Conservation (phyloP, 1,284 basidiomycete genomes). For the Flammula alnicola region DNA sequence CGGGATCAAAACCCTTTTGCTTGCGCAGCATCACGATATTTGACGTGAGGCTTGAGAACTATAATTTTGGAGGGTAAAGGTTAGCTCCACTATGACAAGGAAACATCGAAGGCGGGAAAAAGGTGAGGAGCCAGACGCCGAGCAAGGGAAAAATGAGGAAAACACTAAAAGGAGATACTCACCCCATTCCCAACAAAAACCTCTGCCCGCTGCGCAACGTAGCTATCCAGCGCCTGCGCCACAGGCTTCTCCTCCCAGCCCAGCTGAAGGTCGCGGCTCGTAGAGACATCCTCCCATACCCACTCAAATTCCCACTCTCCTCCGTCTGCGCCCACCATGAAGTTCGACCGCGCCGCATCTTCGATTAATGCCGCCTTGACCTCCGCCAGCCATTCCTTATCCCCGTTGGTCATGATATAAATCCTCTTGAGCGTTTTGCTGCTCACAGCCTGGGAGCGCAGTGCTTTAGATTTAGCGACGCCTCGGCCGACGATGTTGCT, state of each 20-base stretch:
- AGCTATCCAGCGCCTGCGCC: constrained; percentile 56
- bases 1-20: constrained; percentile 30
- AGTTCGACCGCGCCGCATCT: constrained; percentile 39
- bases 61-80: not conserved
- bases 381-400: constrained; percentile 47
- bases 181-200: constrained; percentile 63
- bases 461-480: no score
- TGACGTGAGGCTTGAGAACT: constrained; percentile 64
- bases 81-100: constrained; percentile 12
- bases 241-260: constrained; percentile 51
- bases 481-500: no score
- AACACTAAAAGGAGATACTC: constrained; percentile 29
- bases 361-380: constrained; percentile 45
- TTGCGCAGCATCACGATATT: constrained; percentile 59
- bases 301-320: constrained; percentile 19
- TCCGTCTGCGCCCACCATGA: not conserved
- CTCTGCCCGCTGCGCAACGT: constrained; percentile 51
- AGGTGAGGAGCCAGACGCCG: no score
- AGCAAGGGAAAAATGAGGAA: constrained; percentile 8
- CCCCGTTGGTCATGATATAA: constrained; percentile 63
- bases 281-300: constrained; percentile 45
- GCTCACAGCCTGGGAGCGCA: constrained; percentile 22
- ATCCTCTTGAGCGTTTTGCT: constrained; percentile 30
- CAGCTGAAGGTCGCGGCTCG: constrained; percentile 48
- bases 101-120: no score